Evolutionary conservation across 768 basidiomycete species (phyloP).

Genomic region (Fomitopsis pulvina): DNA sequence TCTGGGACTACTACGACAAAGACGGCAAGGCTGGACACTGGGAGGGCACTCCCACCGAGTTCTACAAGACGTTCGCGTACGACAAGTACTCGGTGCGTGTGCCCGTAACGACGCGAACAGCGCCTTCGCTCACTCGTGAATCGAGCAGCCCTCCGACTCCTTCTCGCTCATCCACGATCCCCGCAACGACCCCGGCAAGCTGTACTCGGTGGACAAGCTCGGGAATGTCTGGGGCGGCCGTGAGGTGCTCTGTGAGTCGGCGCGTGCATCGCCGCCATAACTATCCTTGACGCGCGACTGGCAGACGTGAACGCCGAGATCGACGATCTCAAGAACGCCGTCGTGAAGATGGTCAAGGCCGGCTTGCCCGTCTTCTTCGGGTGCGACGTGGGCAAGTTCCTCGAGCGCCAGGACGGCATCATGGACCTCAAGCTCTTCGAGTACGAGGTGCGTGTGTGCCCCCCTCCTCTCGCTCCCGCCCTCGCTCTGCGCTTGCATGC

Average conservation of each 20-base stretch:
- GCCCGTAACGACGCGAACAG: neutral
- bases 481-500: too few relatives aligned
- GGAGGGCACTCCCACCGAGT: conserved; percentile 78
- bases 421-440: conserved; percentile 85
- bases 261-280: neutral
- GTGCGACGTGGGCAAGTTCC: conserved; percentile 90
- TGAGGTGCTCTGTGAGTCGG: conserved; percentile 62
- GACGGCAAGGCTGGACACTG: conserved; percentile 70
- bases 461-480: neutral
- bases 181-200: conserved; percentile 70
- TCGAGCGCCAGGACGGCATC: conserved; percentile 62
- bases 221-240: conserved; percentile 90
- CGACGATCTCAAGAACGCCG: conserved; percentile 71
- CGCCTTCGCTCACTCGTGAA: neutral
- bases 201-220: conserved; percentile 89
- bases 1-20: conserved; percentile 86
- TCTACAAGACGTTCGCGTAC: conserved; percentile 44
- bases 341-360: conserved; percentile 82
- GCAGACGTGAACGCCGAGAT: conserved; percentile 86
- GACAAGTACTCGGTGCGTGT: conserved; percentile 23
- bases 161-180: conserved; percentile 97
- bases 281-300: neutral
- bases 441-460: conserved; percentile 50
- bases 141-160: conserved; percentile 53
- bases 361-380: conserved; percentile 93